Percentiles rank a stretch among this genome's conserved stretches.
These are phyloP conservation scores for Pleurotus tuber-regium DNA, from an alignment of 768 basidiomycete genomes.

Conservation along the genomic window DNA sequence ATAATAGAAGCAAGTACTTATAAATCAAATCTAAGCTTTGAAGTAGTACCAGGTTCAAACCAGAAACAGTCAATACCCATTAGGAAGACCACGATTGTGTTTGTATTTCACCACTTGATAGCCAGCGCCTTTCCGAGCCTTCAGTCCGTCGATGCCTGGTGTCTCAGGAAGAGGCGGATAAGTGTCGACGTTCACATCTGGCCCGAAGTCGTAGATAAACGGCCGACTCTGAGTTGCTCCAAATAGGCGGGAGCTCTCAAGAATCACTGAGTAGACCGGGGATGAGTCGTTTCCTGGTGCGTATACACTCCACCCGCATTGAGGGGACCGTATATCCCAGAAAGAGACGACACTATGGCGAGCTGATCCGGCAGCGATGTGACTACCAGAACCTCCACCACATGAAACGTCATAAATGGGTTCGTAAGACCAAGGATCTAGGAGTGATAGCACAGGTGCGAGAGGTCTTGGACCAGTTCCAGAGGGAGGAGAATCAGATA, in stretches of 20 bases:
- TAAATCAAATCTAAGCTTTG: too few relatives aligned
- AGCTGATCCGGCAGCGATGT: slow-evolving; percentile 75
- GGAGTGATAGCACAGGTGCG: slow-evolving; percentile 54
- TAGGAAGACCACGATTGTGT: slow-evolving; percentile 18
- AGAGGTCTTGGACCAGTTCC: slow-evolving; percentile 29
- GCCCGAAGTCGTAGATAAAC: slow-evolving; percentile 81
- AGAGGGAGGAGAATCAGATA: slow-evolving; percentile 30
- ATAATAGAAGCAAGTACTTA: not conserved
- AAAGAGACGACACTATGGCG: slow-evolving; percentile 76
- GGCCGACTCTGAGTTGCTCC: slow-evolving; percentile 75
- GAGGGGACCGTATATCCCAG: slow-evolving; percentile 73
- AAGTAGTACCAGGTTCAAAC: too few relatives aligned
- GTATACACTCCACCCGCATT: slow-evolving; percentile 72
- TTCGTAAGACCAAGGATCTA: slow-evolving; percentile 68
- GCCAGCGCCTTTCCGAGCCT: slow-evolving; percentile 24
- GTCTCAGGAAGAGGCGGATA: slow-evolving; percentile 36
- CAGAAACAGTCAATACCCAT: not conserved
- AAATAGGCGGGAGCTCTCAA: slow-evolving; percentile 79
- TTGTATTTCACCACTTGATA: slow-evolving; percentile 28
- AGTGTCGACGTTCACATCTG: slow-evolving; percentile 52
- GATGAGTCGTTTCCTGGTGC: slow-evolving; percentile 78
- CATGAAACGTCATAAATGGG: slow-evolving; percentile 75
- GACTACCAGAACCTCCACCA: slow-evolving; percentile 65
- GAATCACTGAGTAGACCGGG: slow-evolving; percentile 70
- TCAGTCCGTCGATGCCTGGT: slow-evolving; percentile 30